Percentiles rank a stretch among this genome's conserved stretches.
Evolutionary conservation across 257 asterid species (phyloP).

Genomic region (Penstemon eatonii): DNA sequence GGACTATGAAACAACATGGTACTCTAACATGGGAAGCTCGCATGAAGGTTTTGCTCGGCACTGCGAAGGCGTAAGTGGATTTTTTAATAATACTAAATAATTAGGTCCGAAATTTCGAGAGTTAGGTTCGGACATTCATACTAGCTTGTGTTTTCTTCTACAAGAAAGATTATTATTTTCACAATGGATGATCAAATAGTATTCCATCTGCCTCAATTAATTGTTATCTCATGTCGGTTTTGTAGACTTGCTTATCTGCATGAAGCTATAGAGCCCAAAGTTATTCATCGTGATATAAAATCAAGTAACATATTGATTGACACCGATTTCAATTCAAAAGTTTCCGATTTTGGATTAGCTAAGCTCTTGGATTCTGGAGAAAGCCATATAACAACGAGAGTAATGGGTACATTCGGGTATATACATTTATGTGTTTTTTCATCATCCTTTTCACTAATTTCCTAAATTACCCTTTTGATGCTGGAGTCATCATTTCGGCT

Average conservation of each 20-base stretch:
- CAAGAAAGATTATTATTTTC: too few relatives aligned
- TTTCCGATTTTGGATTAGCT: constrained; percentile 97
- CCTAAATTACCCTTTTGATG: not conserved
- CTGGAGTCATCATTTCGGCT: not conserved
- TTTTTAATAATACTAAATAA: constrained; percentile 2
- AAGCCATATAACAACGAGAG: constrained; percentile 94
- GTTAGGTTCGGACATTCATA: too few relatives aligned
- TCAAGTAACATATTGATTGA: constrained; percentile 95
- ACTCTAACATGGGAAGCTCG: constrained; percentile 95
- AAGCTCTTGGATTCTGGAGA: constrained; percentile 93
- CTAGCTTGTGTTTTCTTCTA: too few relatives aligned
- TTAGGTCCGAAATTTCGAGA: too few relatives aligned
- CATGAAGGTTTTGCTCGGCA: constrained; percentile 89
- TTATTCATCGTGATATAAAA: constrained; percentile 92
- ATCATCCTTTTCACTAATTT: not conserved
- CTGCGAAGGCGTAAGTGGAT: constrained; percentile 91
- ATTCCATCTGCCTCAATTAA: constrained; percentile 5
- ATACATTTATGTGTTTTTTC: not conserved
- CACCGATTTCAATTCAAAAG: constrained; percentile 76
- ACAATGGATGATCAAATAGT: too few relatives aligned
- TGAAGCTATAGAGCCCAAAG: constrained; percentile 97
- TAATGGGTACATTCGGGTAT: constrained; percentile 99
- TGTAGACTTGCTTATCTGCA: constrained; percentile 94
- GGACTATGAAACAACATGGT: constrained; percentile 84
- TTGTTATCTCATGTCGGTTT: constrained; percentile 5